phyloP scores from a whole-genome alignment of 176 grass and related monocot genomes.

The Luzula sylvatica region DNA sequence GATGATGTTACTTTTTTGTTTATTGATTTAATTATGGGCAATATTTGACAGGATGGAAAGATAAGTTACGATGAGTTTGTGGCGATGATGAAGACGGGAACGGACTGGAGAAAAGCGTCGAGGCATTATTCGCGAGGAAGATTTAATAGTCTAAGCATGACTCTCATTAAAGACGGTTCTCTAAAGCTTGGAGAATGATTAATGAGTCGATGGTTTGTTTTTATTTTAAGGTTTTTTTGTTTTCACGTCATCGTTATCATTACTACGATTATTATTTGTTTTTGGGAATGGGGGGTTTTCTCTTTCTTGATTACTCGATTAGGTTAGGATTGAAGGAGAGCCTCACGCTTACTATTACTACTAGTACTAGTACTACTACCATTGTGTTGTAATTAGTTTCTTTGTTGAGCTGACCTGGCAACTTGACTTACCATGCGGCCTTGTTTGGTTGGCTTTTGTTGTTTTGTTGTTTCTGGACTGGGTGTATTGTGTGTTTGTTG shows the following conservation, averaged over 20 bases:
- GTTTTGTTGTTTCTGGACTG: conserved; percentile 5
- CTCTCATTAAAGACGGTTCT: conserved; percentile 91
- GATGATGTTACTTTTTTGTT: neutral
- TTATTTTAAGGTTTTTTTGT: conserved; percentile 28
- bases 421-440: conserved; percentile 34
- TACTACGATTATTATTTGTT: conserved; percentile 40
- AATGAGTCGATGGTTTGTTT: conserved; percentile 8
- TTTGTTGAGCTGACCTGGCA: conserved; percentile 14
- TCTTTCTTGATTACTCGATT: conserved; percentile 38
- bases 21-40: neutral
- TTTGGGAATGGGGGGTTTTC: conserved; percentile 42
- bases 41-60: conserved; percentile 60
- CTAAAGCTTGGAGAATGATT: conserved; percentile 67
- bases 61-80: conserved; percentile 99
- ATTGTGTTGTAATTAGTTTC: conserved; percentile 66
- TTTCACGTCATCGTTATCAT: no score
- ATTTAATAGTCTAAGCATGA: conserved; percentile 98
- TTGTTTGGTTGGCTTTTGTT: conserved; percentile 32
- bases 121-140: conserved; percentile 97
- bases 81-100: conserved; percentile 99
- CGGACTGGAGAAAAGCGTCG: conserved; percentile 98
- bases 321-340: conserved; percentile 15
- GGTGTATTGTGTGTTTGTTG: conserved; percentile 17
- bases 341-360: neutral
- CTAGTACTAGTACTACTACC: neutral